phyloP scores from a whole-genome alignment of 139 green algal species.

The Picochlorum costavermella region DNA sequence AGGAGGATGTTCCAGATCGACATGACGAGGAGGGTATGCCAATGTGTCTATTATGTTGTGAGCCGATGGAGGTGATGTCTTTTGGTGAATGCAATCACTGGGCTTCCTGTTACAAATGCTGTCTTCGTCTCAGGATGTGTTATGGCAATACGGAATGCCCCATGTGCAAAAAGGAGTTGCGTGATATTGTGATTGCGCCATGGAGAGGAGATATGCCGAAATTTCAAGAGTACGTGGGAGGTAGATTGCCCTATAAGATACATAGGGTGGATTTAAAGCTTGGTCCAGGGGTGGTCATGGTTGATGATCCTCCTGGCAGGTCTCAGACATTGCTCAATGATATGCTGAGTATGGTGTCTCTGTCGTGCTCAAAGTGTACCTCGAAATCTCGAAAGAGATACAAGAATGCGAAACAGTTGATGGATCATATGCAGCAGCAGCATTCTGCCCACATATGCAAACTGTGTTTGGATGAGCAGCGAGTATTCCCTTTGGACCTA shows the following conservation, averaged over 20 bases:
- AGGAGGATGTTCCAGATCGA: not conserved
- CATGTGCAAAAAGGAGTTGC: slow-evolving; percentile 55
- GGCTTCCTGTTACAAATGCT: slow-evolving; percentile 39
- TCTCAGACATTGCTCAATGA: slow-evolving; percentile 6
- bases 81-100: slow-evolving; percentile 47
- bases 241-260: not conserved
- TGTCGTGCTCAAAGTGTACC: slow-evolving; percentile 47
- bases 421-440: slow-evolving; percentile 25
- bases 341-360: slow-evolving; percentile 30
- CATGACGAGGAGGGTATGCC: not conserved
- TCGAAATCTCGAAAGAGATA: slow-evolving; percentile 25
- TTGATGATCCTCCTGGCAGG: not conserved
- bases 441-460: slow-evolving; percentile 23
- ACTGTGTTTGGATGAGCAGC: slow-evolving; percentile 24
- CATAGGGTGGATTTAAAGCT: slow-evolving; percentile 2
- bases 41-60: slow-evolving; percentile 38
- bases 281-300: slow-evolving; percentile 10
- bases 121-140: slow-evolving; percentile 51
- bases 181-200: slow-evolving; percentile 41
- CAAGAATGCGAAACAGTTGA: slow-evolving; percentile 28
- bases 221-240: slow-evolving; percentile 5
- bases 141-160: slow-evolving; percentile 55
- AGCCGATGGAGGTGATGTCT: slow-evolving; percentile 21
- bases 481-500: slow-evolving; percentile 46
- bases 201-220: slow-evolving; percentile 22